Conservation (phyloP, 2,329 filamentous ascomycete species). For the Biscogniauxia mediterranea region DNA sequence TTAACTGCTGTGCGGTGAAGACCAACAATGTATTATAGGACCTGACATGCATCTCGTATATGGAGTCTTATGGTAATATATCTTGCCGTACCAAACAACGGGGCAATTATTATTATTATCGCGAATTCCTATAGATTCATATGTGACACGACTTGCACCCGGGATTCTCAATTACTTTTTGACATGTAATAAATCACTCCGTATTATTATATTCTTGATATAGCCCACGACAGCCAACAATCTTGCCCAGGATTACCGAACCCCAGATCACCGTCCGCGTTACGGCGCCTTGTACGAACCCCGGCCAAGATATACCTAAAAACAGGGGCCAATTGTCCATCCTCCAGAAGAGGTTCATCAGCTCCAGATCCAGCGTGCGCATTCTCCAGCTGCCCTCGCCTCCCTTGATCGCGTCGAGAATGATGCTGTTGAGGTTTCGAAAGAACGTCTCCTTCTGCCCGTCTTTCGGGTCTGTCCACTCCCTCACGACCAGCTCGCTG, state of each 20-base stretch:
- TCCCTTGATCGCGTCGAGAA: slow-evolving; percentile 27
- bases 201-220: slow-evolving; percentile 19
- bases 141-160: background rate
- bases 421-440: slow-evolving; percentile 46
- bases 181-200: background rate
- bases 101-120: background rate
- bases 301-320: slow-evolving; percentile 6
- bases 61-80: no score
- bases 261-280: slow-evolving; percentile 18
- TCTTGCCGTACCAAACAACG: no score
- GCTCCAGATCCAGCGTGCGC: slow-evolving; percentile 18
- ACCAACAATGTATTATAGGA: no score
- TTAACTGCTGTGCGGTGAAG: no score
- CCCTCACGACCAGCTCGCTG: slow-evolving; percentile 41
- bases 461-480: slow-evolving; percentile 46
- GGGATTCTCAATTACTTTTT: background rate
- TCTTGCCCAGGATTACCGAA: slow-evolving; percentile 16
- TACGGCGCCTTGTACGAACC: slow-evolving; percentile 11
- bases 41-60: no score
- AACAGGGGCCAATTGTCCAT: slow-evolving; percentile 26
- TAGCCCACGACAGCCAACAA: slow-evolving; percentile 18
- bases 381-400: slow-evolving; percentile 4
- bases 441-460: slow-evolving; percentile 48
- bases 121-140: background rate
- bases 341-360: slow-evolving; percentile 24